phyloP scores from a whole-genome alignment of 805 yeast genomes.

The Cyberlindnera amylophila region DNA sequence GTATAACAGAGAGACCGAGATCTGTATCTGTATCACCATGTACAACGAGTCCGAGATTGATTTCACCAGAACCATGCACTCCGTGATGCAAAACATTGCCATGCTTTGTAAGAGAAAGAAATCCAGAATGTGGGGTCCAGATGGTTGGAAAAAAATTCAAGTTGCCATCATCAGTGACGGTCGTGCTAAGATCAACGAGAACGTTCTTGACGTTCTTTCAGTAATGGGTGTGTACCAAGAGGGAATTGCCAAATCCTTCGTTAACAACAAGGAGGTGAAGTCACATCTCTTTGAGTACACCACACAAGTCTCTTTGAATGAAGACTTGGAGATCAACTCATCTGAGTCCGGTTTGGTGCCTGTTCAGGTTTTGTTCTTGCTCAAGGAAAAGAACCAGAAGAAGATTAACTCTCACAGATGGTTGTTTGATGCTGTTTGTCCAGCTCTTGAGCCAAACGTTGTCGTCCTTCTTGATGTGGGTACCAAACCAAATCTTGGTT shows the following conservation, averaged over 20 bases:
- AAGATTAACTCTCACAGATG: constrained; percentile 97
- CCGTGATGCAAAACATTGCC: constrained; percentile 88
- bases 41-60: constrained; percentile 91
- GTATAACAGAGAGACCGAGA: constrained; percentile 85
- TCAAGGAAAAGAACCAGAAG: constrained; percentile 88
- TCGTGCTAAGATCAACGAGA: constrained; percentile 78
- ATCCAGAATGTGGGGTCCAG: constrained; percentile 91
- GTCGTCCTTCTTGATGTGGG: constrained; percentile 94
- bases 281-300: constrained; percentile 96
- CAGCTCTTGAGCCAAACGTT: constrained; percentile 86
- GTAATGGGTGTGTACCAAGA: constrained; percentile 98
- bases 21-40: constrained; percentile 93
- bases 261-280: constrained; percentile 85
- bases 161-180: constrained; percentile 93
- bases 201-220: constrained; percentile 82
- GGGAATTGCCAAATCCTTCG: constrained; percentile 92
- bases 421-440: constrained; percentile 94
- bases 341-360: constrained; percentile 90
- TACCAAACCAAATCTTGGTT: constrained; percentile 84
- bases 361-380: constrained; percentile 87
- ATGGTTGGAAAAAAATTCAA: constrained; percentile 95
- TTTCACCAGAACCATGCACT: constrained; percentile 90
- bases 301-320: constrained; percentile 89
- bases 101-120: constrained; percentile 78
- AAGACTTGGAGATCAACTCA: constrained; percentile 84